Evolutionary conservation across 768 basidiomycete genomes (phyloP), one percentile per base, ranked within the genome.

Genomic region (Fistulinella prunicolor): DNA sequence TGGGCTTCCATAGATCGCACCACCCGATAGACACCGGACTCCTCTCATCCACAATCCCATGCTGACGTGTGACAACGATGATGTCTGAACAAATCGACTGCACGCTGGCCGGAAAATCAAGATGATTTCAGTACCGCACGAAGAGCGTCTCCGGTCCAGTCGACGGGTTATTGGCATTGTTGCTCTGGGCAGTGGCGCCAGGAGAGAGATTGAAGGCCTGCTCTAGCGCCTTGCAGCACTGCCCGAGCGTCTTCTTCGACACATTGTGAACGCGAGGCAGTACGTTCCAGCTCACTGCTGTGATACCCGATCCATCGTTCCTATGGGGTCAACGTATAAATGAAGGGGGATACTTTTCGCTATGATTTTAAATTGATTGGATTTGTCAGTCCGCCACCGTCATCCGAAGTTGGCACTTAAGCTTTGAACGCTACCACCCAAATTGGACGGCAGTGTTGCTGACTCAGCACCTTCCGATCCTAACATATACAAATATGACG

Each of bases 11-110:
- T 88, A 93, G 50, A 99, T 93, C 17, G 92, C 90, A 34, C 91
- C 93, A 35, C 92, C 91, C 96, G 56, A 99, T 94, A n/a, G 96
- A 96, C 43, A 97, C 89, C 1, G 95, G 95, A 59, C 85, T 91
- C 52, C 96, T 77, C 21, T 96, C 96, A 62, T 94, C 93, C 28
- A 94, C 93, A 52, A 95, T 86, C 36, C 91, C 90, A 55, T 87
- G 79, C 53, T 87, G 78, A 44, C 91, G 80, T 13, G 89, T 89
- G 24, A 82, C 80, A 47, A 86, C 66, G 53, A 93, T 90, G 64
- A 94, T 86, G 53, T 93, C 87, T 17, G 81, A 74, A 62, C 89
- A 90, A 34, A 91, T 89, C 21, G 83, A 77, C 66, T 94, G 89
- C 47, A 95, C 78, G 50, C 82, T 86, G 28, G 87, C 73, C 2